Evolutionary conservation across 2,329 filamentous ascomycete species (phyloP), one percentile per base, ranked within the genome.

Genomic region (Canariomyces notabilis): DNA sequence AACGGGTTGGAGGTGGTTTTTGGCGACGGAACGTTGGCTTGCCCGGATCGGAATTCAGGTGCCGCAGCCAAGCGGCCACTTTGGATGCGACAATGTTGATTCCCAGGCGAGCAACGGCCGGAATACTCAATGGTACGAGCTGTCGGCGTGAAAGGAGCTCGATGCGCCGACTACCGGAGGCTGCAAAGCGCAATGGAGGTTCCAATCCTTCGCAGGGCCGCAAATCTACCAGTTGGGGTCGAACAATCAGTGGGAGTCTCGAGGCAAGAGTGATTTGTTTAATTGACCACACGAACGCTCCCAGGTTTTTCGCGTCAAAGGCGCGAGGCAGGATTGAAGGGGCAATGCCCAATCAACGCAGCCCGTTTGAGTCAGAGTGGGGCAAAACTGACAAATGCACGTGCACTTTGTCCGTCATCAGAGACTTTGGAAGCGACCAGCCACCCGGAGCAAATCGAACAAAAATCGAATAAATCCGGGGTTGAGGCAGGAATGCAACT

Each of bases 221-320:
- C 29, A 22, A 35, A n/a, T n/a, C n/a, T n/a, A n/a, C n/a, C n/a
- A n/a, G 31, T 16, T 18, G 37, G 22, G 29, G 18, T 11, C 12
- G 8, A 41, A 38, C 36, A 45, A 45, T 32, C 35, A 14, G 18
- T 40, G 45, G 21, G 29, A 34, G 42, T 34, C 32, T 32, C 19
- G 38, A 32, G 37, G 32, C 33, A 37, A 32, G 36, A 48, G 20
- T 48, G 47, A 52, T 49, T 55, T 57, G 53, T 55, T 57, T 55
- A 55, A 57, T 55, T 57, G 53, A 57, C 49, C 51, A 51, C 44
- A 44, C 48, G 43, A 49, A 42, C 39, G 16, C 42, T 50, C 49
- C 49, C 49, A 48, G 50, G 43, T 49, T 56, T 56, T 56, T 56
- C 54, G 54, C 54, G 54, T 57, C 43, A 53, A 50, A 55, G 53